phyloP scores from a whole-genome alignment of 106 monocot genomes.

The Gastrodia elata region DNA sequence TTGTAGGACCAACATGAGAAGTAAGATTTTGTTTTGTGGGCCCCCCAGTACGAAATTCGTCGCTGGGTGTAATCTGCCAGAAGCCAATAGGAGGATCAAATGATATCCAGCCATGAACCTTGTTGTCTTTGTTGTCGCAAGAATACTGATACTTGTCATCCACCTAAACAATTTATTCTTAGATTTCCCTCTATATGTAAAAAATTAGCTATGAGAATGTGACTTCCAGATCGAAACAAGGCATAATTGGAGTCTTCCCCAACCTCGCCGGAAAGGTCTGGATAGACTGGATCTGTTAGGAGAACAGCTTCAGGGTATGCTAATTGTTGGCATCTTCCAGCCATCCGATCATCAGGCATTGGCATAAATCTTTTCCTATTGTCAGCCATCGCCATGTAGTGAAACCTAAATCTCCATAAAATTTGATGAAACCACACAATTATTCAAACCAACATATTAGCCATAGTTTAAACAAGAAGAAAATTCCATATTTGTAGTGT shows the following conservation, averaged over 20 bases:
- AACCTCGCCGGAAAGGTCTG: slow-evolving; percentile 54
- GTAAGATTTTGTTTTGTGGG: slow-evolving; percentile 72
- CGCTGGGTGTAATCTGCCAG: slow-evolving; percentile 90
- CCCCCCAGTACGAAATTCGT: slow-evolving; percentile 84
- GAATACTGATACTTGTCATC: slow-evolving; percentile 99
- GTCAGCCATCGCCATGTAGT: slow-evolving; percentile 69
- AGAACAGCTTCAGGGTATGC: slow-evolving; percentile 66
- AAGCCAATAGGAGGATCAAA: slow-evolving; percentile 72
- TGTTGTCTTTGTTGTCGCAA: slow-evolving; percentile 66
- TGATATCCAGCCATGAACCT: slow-evolving; percentile 85
- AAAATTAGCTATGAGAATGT: neutral
- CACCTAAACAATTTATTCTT: slow-evolving; percentile 31
- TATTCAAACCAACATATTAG: neutral
- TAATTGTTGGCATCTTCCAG: slow-evolving; percentile 36
- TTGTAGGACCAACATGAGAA: slow-evolving; percentile 83
- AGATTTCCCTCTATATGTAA: neutral
- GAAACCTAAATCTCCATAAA: slow-evolving; percentile 41
- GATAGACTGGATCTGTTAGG: slow-evolving; percentile 44
- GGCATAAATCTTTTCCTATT: slow-evolving; percentile 67
- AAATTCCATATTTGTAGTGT: neutral
- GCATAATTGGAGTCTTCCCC: neutral
- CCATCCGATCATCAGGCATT: slow-evolving; percentile 57
- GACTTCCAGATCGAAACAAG: neutral
- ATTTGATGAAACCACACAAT: neutral
- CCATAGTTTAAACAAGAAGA: neutral